Evolutionary conservation across 176 grass and related monocot genomes (phyloP), one percentile per base, ranked within the genome.

Genomic region (Cocos nucifera): DNA sequence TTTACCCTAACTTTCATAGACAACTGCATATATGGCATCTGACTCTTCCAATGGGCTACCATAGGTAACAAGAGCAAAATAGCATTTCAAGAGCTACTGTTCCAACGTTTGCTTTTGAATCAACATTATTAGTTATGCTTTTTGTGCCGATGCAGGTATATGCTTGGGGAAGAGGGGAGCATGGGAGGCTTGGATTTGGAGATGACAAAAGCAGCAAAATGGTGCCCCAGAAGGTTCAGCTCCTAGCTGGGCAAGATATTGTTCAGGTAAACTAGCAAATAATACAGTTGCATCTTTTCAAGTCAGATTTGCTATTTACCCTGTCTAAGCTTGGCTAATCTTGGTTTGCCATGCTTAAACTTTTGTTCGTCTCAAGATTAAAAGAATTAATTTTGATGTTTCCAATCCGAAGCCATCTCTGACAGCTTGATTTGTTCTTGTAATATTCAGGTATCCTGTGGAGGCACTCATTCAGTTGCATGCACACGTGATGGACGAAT

Each of bases 141-240:
- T 30, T 80, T 21, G 5, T 30, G 3, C 63, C 18, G 54, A 44
- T 79, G 3, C 65, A 98, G 93, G 93, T 98, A 27, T 98, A 92
- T 88, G 81, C 93, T 77, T 98, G 93, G 93, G 93, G 93, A 59
- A 88, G 93, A 88, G 93, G 93, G 75, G 93, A 98, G 15, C 93
- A 98, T 64, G 93, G 93, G 14, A 87, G 93, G 66, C 87, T 98
- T 75, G 93, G 93, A 73, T 86, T 98, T 67, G 93, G 93, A 71
- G 93, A 98, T 83, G 87, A 98, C 63, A 98, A 98, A 73, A 98
- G 87, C 75, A 98, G 93, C 74, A 89, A 83, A 76, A 98, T 98
- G 93, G 93, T 98, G 64, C 93, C 93, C 39, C 79, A 76, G 57
- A 85, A 88, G 63, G 93, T 92, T 71, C 76, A 98, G 56, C 72